A percentile compares a stretch with the other conserved stretches of the same genome.
phyloP scores from a whole-genome alignment of 192 early-diverging fungal genomes.

The Obelidium mucronatum region DNA sequence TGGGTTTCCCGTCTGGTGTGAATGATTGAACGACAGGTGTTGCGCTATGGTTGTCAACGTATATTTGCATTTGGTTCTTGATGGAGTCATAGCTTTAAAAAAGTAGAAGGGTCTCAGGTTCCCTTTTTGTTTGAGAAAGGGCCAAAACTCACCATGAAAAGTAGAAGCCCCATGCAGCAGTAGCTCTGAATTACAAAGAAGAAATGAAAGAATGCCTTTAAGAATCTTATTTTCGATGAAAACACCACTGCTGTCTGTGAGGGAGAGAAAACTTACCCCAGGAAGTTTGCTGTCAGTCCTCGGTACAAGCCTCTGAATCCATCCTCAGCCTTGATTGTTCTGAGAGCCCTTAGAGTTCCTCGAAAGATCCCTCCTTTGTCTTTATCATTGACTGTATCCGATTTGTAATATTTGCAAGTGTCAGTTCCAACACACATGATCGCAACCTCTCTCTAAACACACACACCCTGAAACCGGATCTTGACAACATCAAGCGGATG shows the following conservation, averaged over 20 bases:
- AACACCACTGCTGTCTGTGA: too few species aligned
- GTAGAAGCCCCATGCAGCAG: slow-evolving; percentile 94
- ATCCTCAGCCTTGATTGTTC: slow-evolving; percentile 41
- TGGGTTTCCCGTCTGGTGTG: background rate
- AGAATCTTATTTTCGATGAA: too few species aligned
- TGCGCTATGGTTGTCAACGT: slow-evolving; percentile 1
- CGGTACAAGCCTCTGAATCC: slow-evolving; percentile 81
- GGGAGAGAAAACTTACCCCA: too few species aligned
- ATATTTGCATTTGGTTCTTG: slow-evolving; percentile 63
- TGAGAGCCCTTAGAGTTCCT: slow-evolving; percentile 52
- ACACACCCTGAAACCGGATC: slow-evolving; percentile 50
- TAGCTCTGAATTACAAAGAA: too few species aligned
- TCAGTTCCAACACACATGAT: too few species aligned
- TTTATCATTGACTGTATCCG: slow-evolving; percentile 33
- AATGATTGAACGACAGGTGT: slow-evolving; percentile 37
- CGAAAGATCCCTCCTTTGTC: slow-evolving; percentile 51
- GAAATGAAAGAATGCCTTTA: too few species aligned
- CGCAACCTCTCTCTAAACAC: background rate
- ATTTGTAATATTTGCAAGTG: background rate
- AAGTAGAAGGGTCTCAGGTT: background rate
- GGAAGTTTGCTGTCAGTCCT: slow-evolving; percentile 85
- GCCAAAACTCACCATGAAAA: slow-evolving; percentile 80
- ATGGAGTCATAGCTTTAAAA: slow-evolving; percentile 60
- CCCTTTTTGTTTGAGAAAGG: background rate
- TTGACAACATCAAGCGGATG: slow-evolving; percentile 92